Evolutionary conservation across 2,329 filamentous ascomycete genomes (phyloP), one percentile per base, ranked within the genome.

Genomic region (Lecanosticta acicola): DNA sequence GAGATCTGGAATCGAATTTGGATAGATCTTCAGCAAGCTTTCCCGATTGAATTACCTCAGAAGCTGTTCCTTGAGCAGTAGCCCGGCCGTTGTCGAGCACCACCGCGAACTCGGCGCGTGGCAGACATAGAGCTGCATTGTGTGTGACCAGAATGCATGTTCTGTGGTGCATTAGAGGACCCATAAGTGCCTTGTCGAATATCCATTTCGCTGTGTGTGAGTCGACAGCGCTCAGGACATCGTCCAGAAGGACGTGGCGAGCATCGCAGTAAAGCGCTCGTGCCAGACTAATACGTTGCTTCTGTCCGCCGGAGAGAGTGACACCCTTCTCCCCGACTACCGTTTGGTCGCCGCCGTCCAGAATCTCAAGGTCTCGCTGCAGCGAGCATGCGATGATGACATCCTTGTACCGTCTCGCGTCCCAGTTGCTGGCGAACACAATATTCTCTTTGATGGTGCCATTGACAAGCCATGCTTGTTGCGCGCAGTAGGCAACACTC

Each of bases 141-240:
- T 98, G 93, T 0, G 93, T 96, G 29, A 98, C 91, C 35, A 98
- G 76, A 43, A 98, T 87, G 66, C 93, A 97, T 20, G 93, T 97
- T 34, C 93, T 82, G 61, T 83, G 77, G 47, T 78, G 72, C 93
- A 98, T 97, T 41, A 98, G 70, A 4, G 87, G 86, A 2, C 93
- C 93, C 58, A 83, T 83, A 53, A 98, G 83, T 49, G 90, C 94
- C 67, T 95, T 85, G 63, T 85, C 85, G 69, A 97, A 97, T 56
- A 98, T 97, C 84, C 94, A 96, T 66, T 96, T 94, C 2, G 90
- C 90, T 0, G 93, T 97, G 60, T 98, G 93, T 3, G 93, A 94
- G 66, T 98, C 93, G 26, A 98, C 93, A 20, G 93, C 93, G 62
- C 90, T 96, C 35, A 98, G 76, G 53, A 94, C 95, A 66, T 98